Base-by-base conservation (phyloP, 495 filamentous ascomycete genomes). In the Aspergillus nidulans region DNA sequence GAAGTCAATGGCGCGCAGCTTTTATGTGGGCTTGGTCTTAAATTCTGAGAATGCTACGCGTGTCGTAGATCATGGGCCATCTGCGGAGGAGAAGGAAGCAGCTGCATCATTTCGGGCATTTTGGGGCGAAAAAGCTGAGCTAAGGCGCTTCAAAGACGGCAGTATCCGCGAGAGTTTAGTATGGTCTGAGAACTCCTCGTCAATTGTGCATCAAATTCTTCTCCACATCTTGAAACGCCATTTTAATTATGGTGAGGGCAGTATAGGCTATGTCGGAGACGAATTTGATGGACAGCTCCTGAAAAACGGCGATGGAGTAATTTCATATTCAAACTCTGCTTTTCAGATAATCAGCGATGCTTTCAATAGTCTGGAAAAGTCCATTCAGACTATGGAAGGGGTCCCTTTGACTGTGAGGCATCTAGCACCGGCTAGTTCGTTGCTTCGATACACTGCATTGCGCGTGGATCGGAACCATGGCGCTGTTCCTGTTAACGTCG, bases 341-440 rank as follows among this genome's bases (percentile, higher is more conserved):
- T 97, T 91, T 64, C 73, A 79, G 40, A 65, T 70, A 13, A 61
- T 79, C n/a, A 76, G 77, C 57, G 73, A 74, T 47, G 85, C 83
- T 1, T 96, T 92, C 62, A 77, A 80, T 20, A 72, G 75, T 16
- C 72, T 98, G 26, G 85, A 92, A 60, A 82, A 79, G 61, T 84
- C 90, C 39, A 69, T 97, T 32, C 81, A 89, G 45, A 74, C 69
- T 39, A 76, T 97, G 48, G 87, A 95, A 25, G 85, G 85, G 18
- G 70, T 98, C 26, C 94, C 94, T 1, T 74, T 98, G 25, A 82
- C 85, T 12, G 76, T 96, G 39, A 82, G 89, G 34, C 88, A 95
- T 42, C 71, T 98, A 39, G 81, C 82, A 15, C 79, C 90, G 9
- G 81, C 85, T 12, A 83, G 84, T 54, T 66, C 91, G 10, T 79